Evolutionary conservation across 495 filamentous ascomycete species (phyloP), one percentile per base, ranked within the genome.

Genomic region (Aspergillus taichungensis): DNA sequence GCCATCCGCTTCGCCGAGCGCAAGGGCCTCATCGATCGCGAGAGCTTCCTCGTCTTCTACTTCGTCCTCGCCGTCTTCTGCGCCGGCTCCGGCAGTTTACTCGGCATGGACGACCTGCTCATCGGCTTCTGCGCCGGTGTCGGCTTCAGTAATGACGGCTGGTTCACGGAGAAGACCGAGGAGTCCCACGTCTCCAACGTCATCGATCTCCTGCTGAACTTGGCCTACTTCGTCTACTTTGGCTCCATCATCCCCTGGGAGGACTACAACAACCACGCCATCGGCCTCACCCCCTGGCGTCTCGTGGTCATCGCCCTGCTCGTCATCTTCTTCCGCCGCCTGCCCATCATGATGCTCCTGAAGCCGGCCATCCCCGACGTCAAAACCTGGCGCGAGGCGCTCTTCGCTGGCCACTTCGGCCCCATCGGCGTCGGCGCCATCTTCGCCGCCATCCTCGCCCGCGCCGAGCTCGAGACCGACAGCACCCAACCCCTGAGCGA

Each of bases 141-240:
- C 18, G 94, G 92, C 18, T 99, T 99, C 71, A 94, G 88, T 52
- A 97, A 99, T 58, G 94, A 97, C 59, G 94, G 94, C 43, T 99
- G 94, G 94, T 99, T 97, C 58, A 87, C 84, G 8, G 85, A 96
- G 58, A 95, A 96, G 71, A 99, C 94, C 0, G 94, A 99, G 59
- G 94, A 99, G 56, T 87, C 94, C 1, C 91, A 96, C 59, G 94
- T 99, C 14, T 96, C 92, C 59, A 96, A 97, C 79, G 94, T 99
- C 64, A 96, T 99, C 60, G 94, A 99, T 73, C 64, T 99, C 52
- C 67, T 99, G 44, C 78, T 99, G 66, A 99, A 99, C 64, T 77
- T 97, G 79, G 82, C 91, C 5, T 97, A 96, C 60, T 97, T 99
- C 57, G 91, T 99, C 53, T 99, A 90, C 56, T 84, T 99, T 39